Conservation (phyloP, 2,329 filamentous ascomycete genomes). For the Pseudogymnoascus sp. region DNA sequence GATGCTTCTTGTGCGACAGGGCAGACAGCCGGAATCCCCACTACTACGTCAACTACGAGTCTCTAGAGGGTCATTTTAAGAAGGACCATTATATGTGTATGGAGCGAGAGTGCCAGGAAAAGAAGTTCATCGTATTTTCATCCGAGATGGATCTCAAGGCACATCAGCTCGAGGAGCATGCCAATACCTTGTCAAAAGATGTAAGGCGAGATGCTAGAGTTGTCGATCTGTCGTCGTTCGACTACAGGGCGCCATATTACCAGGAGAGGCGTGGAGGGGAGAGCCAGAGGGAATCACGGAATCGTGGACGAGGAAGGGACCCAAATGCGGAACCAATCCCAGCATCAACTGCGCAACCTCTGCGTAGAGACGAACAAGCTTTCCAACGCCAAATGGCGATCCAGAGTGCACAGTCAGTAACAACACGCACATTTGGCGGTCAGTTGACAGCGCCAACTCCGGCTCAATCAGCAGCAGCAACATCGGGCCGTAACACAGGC, state of each 20-base stretch:
- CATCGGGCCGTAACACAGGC: neutral
- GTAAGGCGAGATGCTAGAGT: conserved; percentile 73
- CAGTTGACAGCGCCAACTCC: conserved; percentile 59
- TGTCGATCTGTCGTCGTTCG: conserved; percentile 83
- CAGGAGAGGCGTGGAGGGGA: conserved; percentile 46
- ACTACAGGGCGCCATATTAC: conserved; percentile 67
- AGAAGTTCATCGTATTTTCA: conserved; percentile 96
- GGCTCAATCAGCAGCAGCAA: conserved; percentile 25
- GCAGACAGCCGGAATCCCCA: conserved; percentile 54
- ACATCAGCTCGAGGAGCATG: conserved; percentile 81
- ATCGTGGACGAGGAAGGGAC: conserved; percentile 66
- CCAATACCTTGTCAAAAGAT: conserved; percentile 72
- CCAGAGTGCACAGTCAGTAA: conserved; percentile 75
- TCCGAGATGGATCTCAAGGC: conserved; percentile 92
- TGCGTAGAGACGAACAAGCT: conserved; percentile 81
- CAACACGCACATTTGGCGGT: conserved; percentile 77
- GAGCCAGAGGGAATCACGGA: conserved; percentile 35
- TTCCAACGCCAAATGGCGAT: conserved; percentile 90
- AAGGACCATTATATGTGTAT: conserved; percentile 81
- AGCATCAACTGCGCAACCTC: conserved; percentile 67
- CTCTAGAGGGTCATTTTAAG: conserved; percentile 78
- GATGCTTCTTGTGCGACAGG: conserved; percentile 89
- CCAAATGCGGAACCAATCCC: conserved; percentile 79
- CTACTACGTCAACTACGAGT: conserved; percentile 85
- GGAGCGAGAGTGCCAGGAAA: conserved; percentile 84